A percentile compares a stretch with the other conserved stretches of the same genome.
phyloP scores from a whole-genome alignment of 441 rosid species.

The Syzygium malaccense region DNA sequence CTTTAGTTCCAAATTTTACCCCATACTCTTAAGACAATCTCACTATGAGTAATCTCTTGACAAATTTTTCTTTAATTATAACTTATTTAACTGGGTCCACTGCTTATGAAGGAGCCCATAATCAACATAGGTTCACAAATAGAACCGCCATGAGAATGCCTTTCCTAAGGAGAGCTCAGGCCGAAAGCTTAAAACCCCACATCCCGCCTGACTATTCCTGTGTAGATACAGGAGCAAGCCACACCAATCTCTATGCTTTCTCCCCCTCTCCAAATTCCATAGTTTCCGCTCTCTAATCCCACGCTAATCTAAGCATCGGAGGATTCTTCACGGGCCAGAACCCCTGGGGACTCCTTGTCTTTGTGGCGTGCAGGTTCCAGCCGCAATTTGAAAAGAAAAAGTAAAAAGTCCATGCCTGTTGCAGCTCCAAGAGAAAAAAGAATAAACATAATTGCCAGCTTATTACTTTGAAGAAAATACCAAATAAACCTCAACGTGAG shows the following conservation, averaged over 20 bases:
- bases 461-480: neutral
- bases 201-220: too few relatives aligned
- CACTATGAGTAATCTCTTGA: neutral
- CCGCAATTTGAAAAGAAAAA: neutral
- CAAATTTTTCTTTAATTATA: neutral
- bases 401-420: neutral
- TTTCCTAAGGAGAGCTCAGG: too few relatives aligned
- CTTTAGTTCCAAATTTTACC: neutral
- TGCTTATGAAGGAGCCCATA: neutral
- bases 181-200: too few relatives aligned
- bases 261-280: neutral
- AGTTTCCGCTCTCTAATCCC: neutral
- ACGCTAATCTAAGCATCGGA: neutral
- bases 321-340: neutral
- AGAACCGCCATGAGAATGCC: neutral
- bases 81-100: neutral
- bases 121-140: neutral
- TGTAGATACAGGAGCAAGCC: neutral
- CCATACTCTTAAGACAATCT: neutral
- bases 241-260: neutral
- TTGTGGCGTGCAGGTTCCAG: neutral
- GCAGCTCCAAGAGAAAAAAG: neutral
- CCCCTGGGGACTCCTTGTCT: neutral
- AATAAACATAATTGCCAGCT: neutral
- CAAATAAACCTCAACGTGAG: neutral